Percentiles rank a stretch among this genome's conserved stretches.
Evolutionary conservation across 192 early-diverging fungal genomes (phyloP).

Genomic region (Chytriomyces hyalinus): DNA sequence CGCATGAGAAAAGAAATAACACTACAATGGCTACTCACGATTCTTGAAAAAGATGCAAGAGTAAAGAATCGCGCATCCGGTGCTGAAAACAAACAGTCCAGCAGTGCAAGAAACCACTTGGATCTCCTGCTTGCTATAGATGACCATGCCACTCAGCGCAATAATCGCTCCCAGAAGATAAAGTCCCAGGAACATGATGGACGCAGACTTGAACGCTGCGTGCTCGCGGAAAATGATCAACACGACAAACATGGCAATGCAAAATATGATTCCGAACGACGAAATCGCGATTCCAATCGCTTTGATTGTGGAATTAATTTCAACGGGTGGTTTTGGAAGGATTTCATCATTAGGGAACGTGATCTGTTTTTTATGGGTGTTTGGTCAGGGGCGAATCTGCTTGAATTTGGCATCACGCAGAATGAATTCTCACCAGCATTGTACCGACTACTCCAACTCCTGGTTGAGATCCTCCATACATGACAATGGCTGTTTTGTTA

Average conservation of each 20-base stretch:
- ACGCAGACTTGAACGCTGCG: constrained; percentile 23
- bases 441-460: neutral
- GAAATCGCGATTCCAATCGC: constrained; percentile 7
- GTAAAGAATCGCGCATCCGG: constrained; percentile 21
- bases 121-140: constrained; percentile 13
- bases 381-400: neutral
- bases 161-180: constrained; percentile 12
- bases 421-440: constrained; percentile 1
- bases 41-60: constrained; percentile 29
- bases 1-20: neutral
- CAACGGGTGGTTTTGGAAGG: constrained; percentile 1
- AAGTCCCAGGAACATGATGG: constrained; percentile 12
- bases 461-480: constrained; percentile 21
- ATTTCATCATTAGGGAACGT: neutral
- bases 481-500: constrained; percentile 6
- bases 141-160: constrained; percentile 7
- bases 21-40: constrained; percentile 3
- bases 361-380: neutral
- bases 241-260: neutral
- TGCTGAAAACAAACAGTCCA: constrained; percentile 14
- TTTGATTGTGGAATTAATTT: constrained; percentile 10
- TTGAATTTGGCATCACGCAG: neutral
- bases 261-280: constrained; percentile 8
- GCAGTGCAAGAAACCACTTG: constrained; percentile 19
- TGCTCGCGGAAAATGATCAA: neutral